phyloP scores from a whole-genome alignment of 352 stramenopile genomes.

The Thraustotheca clavata region DNA sequence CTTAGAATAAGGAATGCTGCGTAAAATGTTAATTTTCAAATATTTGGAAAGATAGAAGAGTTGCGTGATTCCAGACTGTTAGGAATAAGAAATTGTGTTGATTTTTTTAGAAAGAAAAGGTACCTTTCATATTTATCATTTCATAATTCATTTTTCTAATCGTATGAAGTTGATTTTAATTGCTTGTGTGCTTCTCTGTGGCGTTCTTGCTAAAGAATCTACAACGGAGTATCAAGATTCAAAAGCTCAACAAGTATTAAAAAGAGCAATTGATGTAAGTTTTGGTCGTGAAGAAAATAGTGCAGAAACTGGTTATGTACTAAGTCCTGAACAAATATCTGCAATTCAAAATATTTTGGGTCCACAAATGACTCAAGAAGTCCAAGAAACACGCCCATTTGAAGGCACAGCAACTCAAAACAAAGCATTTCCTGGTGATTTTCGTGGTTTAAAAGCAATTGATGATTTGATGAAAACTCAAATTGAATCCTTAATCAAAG shows the following conservation, averaged over 20 bases:
- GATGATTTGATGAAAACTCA: constrained; percentile 11
- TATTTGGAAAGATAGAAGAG: too few relatives aligned
- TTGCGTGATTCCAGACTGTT: too few relatives aligned
- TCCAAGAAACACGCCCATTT: not conserved
- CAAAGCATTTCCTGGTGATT: constrained; percentile 7
- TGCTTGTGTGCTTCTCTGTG: not conserved
- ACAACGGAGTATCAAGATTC: not conserved
- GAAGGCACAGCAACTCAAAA: not conserved
- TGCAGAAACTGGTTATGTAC: constrained; percentile 2
- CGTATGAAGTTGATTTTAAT: not conserved
- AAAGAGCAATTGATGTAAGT: not conserved
- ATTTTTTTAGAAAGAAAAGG: too few relatives aligned
- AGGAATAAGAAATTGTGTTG: too few relatives aligned
- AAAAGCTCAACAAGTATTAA: not conserved
- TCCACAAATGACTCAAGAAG: not conserved
- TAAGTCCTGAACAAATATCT: constrained; percentile 12
- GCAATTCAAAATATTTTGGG: constrained; percentile 9
- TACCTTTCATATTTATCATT: too few relatives aligned
- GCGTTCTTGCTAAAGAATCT: not conserved
- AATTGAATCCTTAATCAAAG: constrained; percentile 7
- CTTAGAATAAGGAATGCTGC: too few relatives aligned
- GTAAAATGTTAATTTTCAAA: too few relatives aligned
- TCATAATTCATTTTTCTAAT: too few relatives aligned
- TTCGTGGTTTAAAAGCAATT: not conserved
- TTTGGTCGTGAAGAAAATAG: not conserved